A percentile compares a stretch with the other conserved stretches of the same genome.
phyloP scores from a whole-genome alignment of 805 yeast genomes.

The Saccharomycodes ludwigii region DNA sequence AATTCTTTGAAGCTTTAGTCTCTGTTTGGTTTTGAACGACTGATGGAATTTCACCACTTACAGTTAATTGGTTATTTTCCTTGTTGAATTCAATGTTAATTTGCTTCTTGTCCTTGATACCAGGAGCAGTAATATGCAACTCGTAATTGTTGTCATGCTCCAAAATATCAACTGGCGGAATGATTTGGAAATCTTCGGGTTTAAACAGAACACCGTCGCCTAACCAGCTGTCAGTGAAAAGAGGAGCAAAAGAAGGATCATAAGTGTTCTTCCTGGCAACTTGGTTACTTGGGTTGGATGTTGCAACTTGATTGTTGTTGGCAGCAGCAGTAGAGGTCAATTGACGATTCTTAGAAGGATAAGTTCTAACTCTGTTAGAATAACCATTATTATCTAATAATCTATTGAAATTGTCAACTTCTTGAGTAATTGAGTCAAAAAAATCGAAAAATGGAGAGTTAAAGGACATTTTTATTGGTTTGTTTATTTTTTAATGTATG shows the following conservation, averaged over 20 bases:
- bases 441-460: slow-evolving; percentile 33
- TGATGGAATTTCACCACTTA: slow-evolving; percentile 32
- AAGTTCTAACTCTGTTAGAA: too few relatives aligned
- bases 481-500: background rate
- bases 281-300: too few relatives aligned
- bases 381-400: slow-evolving; percentile 20
- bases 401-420: slow-evolving; percentile 28
- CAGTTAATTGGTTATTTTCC: slow-evolving; percentile 28
- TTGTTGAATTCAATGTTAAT: slow-evolving; percentile 35
- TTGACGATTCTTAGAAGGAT: slow-evolving; percentile 14
- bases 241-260: too few relatives aligned
- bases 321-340: slow-evolving; percentile 8
- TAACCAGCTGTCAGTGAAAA: slow-evolving; percentile 11
- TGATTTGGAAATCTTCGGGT: too few relatives aligned
- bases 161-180: slow-evolving; percentile 36
- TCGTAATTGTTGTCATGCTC: slow-evolving; percentile 31
- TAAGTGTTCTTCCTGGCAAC: too few relatives aligned
- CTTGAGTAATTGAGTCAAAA: slow-evolving; percentile 31
- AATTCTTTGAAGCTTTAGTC: too few relatives aligned
- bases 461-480: slow-evolving; percentile 18
- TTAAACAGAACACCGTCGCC: slow-evolving; percentile 12
- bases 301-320: too few relatives aligned
- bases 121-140: slow-evolving; percentile 34
- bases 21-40: slow-evolving; percentile 14
- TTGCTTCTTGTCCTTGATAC: slow-evolving; percentile 31